Evolutionary conservation across 179 eudicot genomes (phyloP).

Genomic region (Heliamphora ciliata): DNA sequence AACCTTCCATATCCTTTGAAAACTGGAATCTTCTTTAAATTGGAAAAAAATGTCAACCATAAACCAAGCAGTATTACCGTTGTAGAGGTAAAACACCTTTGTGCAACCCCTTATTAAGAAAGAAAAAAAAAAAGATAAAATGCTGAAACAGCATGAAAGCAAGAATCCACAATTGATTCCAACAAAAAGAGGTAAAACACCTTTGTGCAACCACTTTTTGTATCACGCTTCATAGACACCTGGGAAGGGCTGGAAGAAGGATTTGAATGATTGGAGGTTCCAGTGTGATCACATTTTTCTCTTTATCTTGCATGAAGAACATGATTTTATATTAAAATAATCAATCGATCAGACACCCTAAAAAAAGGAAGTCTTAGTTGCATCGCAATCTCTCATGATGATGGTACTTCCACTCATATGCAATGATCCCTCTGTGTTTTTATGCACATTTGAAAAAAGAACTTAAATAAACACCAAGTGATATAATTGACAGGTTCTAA

Average conservation of each 20-base stretch:
- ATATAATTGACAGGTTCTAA: slow-evolving; percentile 1
- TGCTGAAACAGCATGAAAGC: not conserved
- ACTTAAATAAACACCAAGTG: not conserved
- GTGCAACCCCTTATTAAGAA: not conserved
- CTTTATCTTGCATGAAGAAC: not conserved
- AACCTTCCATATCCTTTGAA: not conserved
- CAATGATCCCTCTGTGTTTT: not conserved
- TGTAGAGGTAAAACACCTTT: not conserved
- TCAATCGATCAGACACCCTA: not conserved
- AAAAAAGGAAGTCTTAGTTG: not conserved
- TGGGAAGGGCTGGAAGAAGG: not conserved
- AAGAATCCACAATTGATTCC: not conserved
- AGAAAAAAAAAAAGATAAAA: not conserved
- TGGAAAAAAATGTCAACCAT: not conserved
- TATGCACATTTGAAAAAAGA: not conserved
- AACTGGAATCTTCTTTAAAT: not conserved
- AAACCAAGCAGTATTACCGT: not conserved
- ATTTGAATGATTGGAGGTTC: not conserved
- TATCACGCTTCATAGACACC: not conserved
- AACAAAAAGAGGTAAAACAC: not conserved
- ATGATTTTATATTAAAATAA: not conserved
- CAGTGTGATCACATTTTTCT: not conserved
- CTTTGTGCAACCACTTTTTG: not conserved
- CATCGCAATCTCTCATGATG: not conserved
- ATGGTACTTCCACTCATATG: not conserved